Conservation (phyloP, 2,329 filamentous ascomycete genomes). For the Scedosporium minutisporum region DNA sequence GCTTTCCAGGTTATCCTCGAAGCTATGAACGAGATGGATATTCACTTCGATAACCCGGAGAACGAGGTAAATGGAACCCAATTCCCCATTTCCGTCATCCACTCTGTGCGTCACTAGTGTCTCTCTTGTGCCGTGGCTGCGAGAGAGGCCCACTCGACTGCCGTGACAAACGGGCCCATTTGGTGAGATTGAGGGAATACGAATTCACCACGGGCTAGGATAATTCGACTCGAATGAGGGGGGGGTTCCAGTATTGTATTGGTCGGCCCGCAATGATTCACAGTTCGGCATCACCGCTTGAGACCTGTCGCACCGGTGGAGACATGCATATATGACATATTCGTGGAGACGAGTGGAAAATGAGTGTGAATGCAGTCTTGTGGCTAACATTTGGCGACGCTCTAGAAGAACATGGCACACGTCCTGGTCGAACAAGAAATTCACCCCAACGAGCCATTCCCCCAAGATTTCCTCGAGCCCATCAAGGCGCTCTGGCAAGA, state of each 20-base stretch:
- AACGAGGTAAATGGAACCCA: slow-evolving; percentile 56
- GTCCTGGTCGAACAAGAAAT: slow-evolving; percentile 77
- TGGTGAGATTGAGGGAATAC: background rate
- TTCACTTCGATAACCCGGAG: slow-evolving; percentile 66
- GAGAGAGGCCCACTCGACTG: too few species aligned
- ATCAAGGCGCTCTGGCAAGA: slow-evolving; percentile 82
- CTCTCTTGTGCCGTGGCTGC: background rate
- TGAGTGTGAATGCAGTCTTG: background rate
- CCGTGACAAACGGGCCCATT: background rate
- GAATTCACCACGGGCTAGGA: background rate
- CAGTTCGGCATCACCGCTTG: background rate
- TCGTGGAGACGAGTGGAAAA: background rate
- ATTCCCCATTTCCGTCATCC: slow-evolving; percentile 1
- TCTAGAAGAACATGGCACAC: slow-evolving; percentile 66
- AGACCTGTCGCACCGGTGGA: background rate
- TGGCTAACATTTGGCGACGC: slow-evolving; percentile 7
- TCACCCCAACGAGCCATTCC: slow-evolving; percentile 70
- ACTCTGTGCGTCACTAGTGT: background rate
- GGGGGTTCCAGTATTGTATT: too few species aligned
- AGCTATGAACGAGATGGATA: slow-evolving; percentile 78
- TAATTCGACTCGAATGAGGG: background rate
- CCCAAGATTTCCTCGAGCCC: slow-evolving; percentile 65
- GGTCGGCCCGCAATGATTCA: background rate
- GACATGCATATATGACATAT: background rate
- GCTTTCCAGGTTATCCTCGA: slow-evolving; percentile 85